phyloP scores from a whole-genome alignment of 306 rosid genomes.

The Cucurbita pepo region DNA sequence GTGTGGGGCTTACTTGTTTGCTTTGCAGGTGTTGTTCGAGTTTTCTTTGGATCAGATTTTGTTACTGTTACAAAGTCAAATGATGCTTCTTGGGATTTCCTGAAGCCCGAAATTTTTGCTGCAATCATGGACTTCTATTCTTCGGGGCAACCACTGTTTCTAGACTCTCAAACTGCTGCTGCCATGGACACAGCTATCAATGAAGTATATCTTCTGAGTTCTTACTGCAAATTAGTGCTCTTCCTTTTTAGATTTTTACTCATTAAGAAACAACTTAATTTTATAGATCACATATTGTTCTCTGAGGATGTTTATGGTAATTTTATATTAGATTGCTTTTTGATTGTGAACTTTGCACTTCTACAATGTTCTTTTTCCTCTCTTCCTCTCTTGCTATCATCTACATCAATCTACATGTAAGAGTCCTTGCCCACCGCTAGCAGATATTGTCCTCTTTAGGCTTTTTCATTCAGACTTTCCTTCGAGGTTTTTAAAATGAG shows the following conservation, averaged over 20 bases:
- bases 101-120: constrained; percentile 85
- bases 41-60: constrained; percentile 89
- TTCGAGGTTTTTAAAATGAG: no score
- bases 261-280: background rate
- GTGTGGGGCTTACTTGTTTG: background rate
- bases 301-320: background rate
- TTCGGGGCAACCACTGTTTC: constrained; percentile 72
- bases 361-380: background rate
- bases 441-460: no score
- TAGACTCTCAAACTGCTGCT: constrained; percentile 63
- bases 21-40: constrained; percentile 46
- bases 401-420: no score
- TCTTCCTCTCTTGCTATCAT: no score
- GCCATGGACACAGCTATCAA: constrained; percentile 82
- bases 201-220: constrained; percentile 25
- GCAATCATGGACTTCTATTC: constrained; percentile 91
- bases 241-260: background rate
- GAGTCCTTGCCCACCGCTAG: no score
- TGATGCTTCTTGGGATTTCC: constrained; percentile 64
- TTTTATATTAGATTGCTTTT: background rate
- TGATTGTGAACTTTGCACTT: background rate
- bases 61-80: constrained; percentile 84
- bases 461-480: no score
- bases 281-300: background rate
- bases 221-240: background rate